A percentile compares a stretch with the other conserved stretches of the same genome.
Conservation (phyloP, 2,329 filamentous ascomycete genomes). For the Diplodia scrobiculata region DNA sequence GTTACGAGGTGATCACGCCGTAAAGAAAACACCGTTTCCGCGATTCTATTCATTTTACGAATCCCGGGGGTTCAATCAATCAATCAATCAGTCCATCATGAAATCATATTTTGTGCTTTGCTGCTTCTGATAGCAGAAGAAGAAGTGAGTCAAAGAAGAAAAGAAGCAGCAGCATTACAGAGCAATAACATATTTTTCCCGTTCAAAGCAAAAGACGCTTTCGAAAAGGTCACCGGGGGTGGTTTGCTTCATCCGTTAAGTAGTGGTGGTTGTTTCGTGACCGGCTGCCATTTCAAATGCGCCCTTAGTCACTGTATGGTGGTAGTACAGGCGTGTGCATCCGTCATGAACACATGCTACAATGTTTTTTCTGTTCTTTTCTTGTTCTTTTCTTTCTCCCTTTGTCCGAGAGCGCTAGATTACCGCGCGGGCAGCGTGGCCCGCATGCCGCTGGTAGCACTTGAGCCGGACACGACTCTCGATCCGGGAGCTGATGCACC, state of each 20-base stretch:
- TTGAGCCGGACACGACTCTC: conserved; percentile 6
- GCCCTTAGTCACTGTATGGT: background rate
- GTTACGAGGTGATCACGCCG: conserved; percentile 3
- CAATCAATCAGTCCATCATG: conserved; percentile 20
- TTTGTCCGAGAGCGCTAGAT: background rate
- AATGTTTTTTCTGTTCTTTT: background rate
- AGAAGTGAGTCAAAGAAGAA: background rate
- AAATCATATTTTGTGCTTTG: conserved; percentile 15
- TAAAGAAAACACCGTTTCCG: background rate
- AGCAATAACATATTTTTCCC: conserved; percentile 1
- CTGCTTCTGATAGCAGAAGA: background rate
- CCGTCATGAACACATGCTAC: conserved; percentile 11
- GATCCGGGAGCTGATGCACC: background rate
- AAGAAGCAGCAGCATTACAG: background rate
- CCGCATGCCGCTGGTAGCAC: conserved; percentile 1
- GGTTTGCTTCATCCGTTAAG: background rate
- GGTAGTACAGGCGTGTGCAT: conserved; percentile 24
- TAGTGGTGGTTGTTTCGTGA: background rate
- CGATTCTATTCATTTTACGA: background rate
- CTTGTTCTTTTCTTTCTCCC: background rate
- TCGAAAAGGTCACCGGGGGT: background rate
- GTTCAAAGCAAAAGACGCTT: conserved; percentile 11
- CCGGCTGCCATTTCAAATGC: conserved; percentile 11
- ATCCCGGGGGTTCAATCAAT: background rate
- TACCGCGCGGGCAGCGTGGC: conserved; percentile 7